Percentiles rank a stretch among this genome's conserved stretches.
phyloP scores from a whole-genome alignment of 2,329 filamentous ascomycete genomes.

The Fusarium austroafricanum region DNA sequence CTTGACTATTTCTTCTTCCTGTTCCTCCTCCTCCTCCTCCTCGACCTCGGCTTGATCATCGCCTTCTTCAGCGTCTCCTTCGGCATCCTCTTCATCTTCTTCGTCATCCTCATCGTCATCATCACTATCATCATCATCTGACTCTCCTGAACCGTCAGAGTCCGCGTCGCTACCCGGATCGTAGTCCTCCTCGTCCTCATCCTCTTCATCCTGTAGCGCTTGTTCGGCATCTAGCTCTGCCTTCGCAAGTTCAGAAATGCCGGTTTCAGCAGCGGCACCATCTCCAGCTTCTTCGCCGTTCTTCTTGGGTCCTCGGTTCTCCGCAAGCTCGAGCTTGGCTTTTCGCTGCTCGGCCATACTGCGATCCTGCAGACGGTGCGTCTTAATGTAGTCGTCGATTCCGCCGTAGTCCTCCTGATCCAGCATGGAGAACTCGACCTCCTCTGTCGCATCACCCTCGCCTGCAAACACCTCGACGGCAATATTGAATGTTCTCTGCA shows the following conservation, averaged over 20 bases:
- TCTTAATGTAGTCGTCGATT: constrained; percentile 73
- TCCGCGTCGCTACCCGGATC: constrained; percentile 71
- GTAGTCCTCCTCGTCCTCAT: constrained; percentile 74
- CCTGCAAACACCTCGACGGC: constrained; percentile 68
- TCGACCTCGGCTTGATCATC: constrained; percentile 34
- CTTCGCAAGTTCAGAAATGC: constrained; percentile 61
- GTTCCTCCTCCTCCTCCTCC: constrained; percentile 37
- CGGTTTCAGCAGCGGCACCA: constrained; percentile 51
- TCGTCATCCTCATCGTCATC: constrained; percentile 55
- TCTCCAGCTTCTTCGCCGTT: constrained; percentile 55
- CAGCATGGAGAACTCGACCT: constrained; percentile 76
- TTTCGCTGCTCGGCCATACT: constrained; percentile 77
- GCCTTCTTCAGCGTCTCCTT: constrained; percentile 39
- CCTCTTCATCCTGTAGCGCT: constrained; percentile 68
- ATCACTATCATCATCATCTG: constrained; percentile 58
- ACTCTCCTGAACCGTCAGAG: constrained; percentile 68
- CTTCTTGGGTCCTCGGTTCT: constrained; percentile 66
- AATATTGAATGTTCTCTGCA: constrained; percentile 77
- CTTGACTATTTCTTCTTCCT: constrained; percentile 25
- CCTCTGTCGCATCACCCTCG: constrained; percentile 63
- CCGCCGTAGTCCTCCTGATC: constrained; percentile 75
- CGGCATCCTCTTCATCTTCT: constrained; percentile 39
- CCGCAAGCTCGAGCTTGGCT: constrained; percentile 70
- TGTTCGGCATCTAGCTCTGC: constrained; percentile 65
- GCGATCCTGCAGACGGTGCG: constrained; percentile 71